Evolutionary conservation across 2,329 filamentous ascomycete genomes (phyloP).

Genomic region (Aureobasidium sp.): DNA sequence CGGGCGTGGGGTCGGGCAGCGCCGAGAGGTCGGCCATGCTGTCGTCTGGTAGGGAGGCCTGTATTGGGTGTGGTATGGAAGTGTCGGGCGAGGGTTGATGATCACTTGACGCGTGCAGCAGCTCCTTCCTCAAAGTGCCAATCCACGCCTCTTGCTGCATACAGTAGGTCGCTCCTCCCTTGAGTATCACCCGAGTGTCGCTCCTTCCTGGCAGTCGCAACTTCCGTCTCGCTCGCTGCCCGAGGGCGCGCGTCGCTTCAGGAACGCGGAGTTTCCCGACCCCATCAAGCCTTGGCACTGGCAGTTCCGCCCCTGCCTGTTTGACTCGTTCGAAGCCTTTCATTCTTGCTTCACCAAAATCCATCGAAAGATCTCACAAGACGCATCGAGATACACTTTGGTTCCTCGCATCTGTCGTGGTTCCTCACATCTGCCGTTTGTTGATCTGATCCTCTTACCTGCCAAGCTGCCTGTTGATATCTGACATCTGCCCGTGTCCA

Average conservation of each 20-base stretch:
- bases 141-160: neutral
- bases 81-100: neutral
- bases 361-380: too few species aligned
- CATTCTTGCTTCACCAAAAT: neutral
- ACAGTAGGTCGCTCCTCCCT: neutral
- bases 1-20: neutral
- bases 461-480: neutral
- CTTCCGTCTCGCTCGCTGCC: neutral
- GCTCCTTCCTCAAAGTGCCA: neutral
- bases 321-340: neutral
- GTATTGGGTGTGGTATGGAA: neutral
- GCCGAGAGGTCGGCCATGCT: conserved; percentile 6
- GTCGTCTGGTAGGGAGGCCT: neutral
- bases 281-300: neutral
- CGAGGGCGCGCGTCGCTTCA: neutral
- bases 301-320: neutral
- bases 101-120: neutral
- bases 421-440: too few species aligned
- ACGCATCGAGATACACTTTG: too few species aligned
- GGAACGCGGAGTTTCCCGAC: neutral
- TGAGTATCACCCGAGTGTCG: neutral
- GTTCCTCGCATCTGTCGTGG: too few species aligned
- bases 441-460: too few species aligned
- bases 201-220: neutral
- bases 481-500: neutral